Conservation (phyloP, 2,329 filamentous ascomycete species). For the Teratosphaeriaceae sp. region DNA sequence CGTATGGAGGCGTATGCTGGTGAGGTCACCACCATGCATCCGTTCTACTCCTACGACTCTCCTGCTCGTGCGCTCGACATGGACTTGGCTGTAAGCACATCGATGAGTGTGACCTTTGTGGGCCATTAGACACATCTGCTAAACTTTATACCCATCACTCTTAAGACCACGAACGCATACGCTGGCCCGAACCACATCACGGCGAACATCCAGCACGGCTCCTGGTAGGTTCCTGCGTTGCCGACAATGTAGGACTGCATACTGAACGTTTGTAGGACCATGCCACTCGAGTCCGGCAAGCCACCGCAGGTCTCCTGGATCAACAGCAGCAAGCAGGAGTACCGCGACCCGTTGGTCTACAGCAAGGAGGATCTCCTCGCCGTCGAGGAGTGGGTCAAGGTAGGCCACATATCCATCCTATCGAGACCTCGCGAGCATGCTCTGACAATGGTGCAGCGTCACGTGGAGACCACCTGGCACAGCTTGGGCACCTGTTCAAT, state of each 20-base stretch:
- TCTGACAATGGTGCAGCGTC: constrained; percentile 40
- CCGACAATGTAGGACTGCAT: constrained; percentile 3
- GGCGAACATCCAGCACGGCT: constrained; percentile 61
- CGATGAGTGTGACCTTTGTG: no score
- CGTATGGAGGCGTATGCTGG: constrained; percentile 73
- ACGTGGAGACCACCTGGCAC: constrained; percentile 74
- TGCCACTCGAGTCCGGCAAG: constrained; percentile 51
- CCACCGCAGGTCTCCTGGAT: constrained; percentile 46
- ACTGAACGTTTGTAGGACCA: constrained; percentile 46
- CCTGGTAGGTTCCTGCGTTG: constrained; percentile 25
- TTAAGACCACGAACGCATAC: constrained; percentile 71
- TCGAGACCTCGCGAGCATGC: no score
- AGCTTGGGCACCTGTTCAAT: constrained; percentile 63
- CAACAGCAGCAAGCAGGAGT: constrained; percentile 56
- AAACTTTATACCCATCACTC: no score
- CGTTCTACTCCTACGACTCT: constrained; percentile 65
- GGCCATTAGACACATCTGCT: no score
- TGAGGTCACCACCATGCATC: constrained; percentile 61
- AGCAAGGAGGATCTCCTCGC: constrained; percentile 55
- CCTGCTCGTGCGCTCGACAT: constrained; percentile 64
- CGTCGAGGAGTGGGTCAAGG: constrained; percentile 57
- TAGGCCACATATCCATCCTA: no score
- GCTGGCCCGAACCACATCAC: constrained; percentile 66
- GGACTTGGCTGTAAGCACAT: constrained; percentile 61
- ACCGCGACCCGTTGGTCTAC: constrained; percentile 62